Conservation (phyloP, 441 rosid genomes). For the Aquilaria agallochum region DNA sequence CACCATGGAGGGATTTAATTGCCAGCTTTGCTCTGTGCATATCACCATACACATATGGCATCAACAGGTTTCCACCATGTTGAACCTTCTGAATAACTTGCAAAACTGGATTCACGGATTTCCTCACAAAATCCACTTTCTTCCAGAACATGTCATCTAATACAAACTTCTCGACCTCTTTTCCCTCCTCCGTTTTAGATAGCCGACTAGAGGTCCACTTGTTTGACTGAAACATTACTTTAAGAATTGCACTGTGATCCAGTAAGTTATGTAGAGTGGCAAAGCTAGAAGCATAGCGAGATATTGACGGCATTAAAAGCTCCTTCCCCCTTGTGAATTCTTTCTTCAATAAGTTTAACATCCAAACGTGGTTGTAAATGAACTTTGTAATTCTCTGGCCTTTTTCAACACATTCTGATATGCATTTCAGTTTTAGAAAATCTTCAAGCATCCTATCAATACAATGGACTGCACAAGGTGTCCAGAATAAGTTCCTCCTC, state of each 20-base stretch:
- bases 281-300: slow-evolving; percentile 54
- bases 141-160: slow-evolving; percentile 76
- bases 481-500: slow-evolving; percentile 83
- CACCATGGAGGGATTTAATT: slow-evolving; percentile 58
- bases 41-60: slow-evolving; percentile 61
- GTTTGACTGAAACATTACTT: slow-evolving; percentile 69
- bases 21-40: slow-evolving; percentile 67
- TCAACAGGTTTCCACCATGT: slow-evolving; percentile 40
- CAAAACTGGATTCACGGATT: slow-evolving; percentile 66
- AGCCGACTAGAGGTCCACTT: slow-evolving; percentile 64
- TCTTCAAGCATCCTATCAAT: slow-evolving; percentile 76
- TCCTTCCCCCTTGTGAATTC: slow-evolving; percentile 74
- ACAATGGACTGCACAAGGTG: slow-evolving; percentile 79
- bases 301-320: slow-evolving; percentile 60
- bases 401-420: slow-evolving; percentile 64
- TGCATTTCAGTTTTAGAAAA: slow-evolving; percentile 57
- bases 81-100: slow-evolving; percentile 63
- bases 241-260: slow-evolving; percentile 64
- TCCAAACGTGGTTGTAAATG: slow-evolving; percentile 60
- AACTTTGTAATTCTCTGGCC: slow-evolving; percentile 72
- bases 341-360: slow-evolving; percentile 64
- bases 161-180: slow-evolving; percentile 68
- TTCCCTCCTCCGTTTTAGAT: slow-evolving; percentile 62
- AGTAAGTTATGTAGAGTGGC: slow-evolving; percentile 56
- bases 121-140: slow-evolving; percentile 62